phyloP scores from a whole-genome alignment of 805 yeast species.

The Ogataea paradorogensis region DNA sequence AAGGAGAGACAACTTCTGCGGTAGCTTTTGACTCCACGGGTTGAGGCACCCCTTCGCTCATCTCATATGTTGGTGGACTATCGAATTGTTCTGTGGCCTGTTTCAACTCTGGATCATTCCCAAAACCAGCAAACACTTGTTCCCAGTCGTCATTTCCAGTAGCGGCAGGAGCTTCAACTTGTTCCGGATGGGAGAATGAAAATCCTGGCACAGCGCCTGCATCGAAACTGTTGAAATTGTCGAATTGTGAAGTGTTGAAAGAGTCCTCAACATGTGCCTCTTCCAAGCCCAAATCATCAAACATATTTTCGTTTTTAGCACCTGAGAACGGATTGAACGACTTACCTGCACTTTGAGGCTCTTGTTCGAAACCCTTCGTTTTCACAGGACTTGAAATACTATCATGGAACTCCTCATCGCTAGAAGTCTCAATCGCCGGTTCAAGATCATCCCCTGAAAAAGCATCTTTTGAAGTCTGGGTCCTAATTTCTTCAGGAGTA shows the following conservation, averaged over 20 bases:
- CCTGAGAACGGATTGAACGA: constrained; percentile 26
- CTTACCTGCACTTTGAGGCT: constrained; percentile 2
- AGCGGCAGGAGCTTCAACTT: constrained; percentile 29
- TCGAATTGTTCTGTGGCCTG: constrained; percentile 17
- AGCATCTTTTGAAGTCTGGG: neutral
- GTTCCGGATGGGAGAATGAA: constrained; percentile 20
- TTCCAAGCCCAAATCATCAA: constrained; percentile 37
- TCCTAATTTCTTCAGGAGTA: neutral
- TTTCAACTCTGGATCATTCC: constrained; percentile 43
- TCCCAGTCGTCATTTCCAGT: constrained; percentile 83
- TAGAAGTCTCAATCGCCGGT: constrained; percentile 36
- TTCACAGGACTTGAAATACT: constrained; percentile 21
- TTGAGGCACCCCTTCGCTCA: constrained; percentile 10
- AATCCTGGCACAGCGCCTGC: constrained; percentile 24
- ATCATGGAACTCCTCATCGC: constrained; percentile 40
- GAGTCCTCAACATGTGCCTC: constrained; percentile 30
- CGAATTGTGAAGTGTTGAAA: constrained; percentile 35
- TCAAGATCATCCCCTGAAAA: neutral
- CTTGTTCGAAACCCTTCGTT: neutral
- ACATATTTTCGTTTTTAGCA: constrained; percentile 21
- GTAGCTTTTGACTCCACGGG: neutral
- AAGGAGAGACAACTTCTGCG: constrained; percentile 9
- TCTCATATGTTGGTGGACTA: constrained; percentile 19
- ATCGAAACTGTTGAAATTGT: constrained; percentile 33
- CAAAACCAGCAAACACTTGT: constrained; percentile 86